Percentiles rank a stretch among this genome's conserved stretches.
phyloP scores from a whole-genome alignment of 371 early-diverging fungal species.

The Mortierella sp. region DNA sequence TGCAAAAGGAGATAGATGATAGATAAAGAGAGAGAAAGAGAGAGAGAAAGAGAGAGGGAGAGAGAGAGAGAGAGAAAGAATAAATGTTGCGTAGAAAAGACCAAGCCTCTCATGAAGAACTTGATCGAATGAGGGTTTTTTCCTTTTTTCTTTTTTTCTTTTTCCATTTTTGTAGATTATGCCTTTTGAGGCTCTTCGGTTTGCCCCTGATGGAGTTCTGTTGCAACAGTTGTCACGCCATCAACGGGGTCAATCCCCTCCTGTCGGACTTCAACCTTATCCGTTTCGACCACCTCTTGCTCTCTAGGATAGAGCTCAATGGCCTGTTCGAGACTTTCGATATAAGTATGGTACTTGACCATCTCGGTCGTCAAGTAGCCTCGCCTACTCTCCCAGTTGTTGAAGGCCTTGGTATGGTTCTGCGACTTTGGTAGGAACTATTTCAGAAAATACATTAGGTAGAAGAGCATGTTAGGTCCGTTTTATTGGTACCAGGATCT shows the following conservation, averaged over 20 bases:
- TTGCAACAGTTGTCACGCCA: too few relatives aligned
- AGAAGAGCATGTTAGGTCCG: constrained; percentile 4
- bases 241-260: too few relatives aligned
- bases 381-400: constrained; percentile 89
- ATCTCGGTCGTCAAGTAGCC: constrained; percentile 86
- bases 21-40: too few relatives aligned
- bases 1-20: too few relatives aligned
- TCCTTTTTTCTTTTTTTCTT: constrained; percentile 4
- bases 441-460: not conserved
- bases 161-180: too few relatives aligned
- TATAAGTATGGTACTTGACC: constrained; percentile 89
- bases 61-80: not conserved
- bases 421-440: constrained; percentile 68
- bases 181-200: too few relatives aligned
- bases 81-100: constrained; percentile 7
- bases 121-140: not conserved
- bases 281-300: not conserved
- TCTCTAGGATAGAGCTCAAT: constrained; percentile 27
- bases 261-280: not conserved
- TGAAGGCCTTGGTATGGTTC: constrained; percentile 72
- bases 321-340: constrained; percentile 76
- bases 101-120: too few relatives aligned
- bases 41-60: not conserved
- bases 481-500: not conserved
- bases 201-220: too few relatives aligned